A percentile compares a stretch with the other conserved stretches of the same genome.
Evolutionary conservation across 148 eudicot genomes (phyloP).

Genomic region (Diospyros lotus): DNA sequence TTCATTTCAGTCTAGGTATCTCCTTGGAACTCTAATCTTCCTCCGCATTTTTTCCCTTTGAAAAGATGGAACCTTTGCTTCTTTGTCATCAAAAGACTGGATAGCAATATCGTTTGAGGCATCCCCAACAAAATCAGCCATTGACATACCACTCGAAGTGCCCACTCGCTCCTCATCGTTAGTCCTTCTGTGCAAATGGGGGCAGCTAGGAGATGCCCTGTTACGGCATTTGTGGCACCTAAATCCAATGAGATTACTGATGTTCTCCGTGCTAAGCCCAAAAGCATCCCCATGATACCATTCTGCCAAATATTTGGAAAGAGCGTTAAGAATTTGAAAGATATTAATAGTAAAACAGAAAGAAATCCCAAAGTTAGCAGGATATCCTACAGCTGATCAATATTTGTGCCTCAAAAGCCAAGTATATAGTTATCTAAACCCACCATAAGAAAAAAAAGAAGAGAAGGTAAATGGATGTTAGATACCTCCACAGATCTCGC

Average conservation of each 20-base stretch:
- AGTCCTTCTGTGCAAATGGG: conserved; percentile 31
- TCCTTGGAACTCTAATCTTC: too few relatives aligned
- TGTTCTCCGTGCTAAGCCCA: conserved; percentile 48
- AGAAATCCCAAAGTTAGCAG: not conserved
- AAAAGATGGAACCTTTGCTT: conserved; percentile 1
- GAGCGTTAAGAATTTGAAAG: not conserved
- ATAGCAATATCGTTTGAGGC: conserved; percentile 11
- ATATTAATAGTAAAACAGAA: not conserved
- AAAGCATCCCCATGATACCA: conserved; percentile 98
- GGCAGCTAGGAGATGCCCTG: conserved; percentile 64
- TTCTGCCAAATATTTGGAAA: conserved; percentile 39
- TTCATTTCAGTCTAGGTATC: too few relatives aligned
- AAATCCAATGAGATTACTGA: conserved; percentile 61
- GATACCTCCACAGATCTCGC: conserved; percentile 81
- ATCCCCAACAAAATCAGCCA: not conserved
- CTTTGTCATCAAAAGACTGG: conserved; percentile 12
- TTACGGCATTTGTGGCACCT: conserved; percentile 78
- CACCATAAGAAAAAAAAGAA: too few relatives aligned
- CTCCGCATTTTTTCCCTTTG: not conserved
- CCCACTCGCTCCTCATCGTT: conserved; percentile 13
- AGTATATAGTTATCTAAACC: conserved; percentile 10
- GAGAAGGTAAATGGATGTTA: too few relatives aligned
- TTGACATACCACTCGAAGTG: conserved; percentile 12
- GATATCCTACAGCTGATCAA: not conserved
- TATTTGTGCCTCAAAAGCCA: conserved; percentile 5